Conservation (phyloP, 352 stramenopile species). For the Thraustotheca clavata region DNA sequence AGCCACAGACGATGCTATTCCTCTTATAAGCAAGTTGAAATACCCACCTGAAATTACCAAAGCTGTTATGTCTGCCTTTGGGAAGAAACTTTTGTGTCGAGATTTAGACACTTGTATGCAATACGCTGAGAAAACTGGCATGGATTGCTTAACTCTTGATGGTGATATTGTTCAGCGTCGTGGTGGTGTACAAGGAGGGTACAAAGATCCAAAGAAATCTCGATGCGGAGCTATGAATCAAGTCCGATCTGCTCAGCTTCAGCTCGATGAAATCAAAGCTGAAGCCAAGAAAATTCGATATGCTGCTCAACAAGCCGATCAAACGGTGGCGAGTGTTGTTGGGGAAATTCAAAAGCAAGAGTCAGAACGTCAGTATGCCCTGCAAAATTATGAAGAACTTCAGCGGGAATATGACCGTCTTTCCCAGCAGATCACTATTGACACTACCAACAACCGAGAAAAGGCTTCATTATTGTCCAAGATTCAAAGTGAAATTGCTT, state of each 20-base stretch:
- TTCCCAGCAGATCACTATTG: constrained; percentile 59
- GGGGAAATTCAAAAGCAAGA: constrained; percentile 80
- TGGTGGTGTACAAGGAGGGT: constrained; percentile 96
- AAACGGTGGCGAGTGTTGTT: constrained; percentile 76
- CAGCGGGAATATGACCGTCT: constrained; percentile 73
- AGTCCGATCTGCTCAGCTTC: constrained; percentile 63
- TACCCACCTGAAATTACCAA: constrained; percentile 81
- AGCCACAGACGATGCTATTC: constrained; percentile 72
- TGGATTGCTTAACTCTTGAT: constrained; percentile 98
- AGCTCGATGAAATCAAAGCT: constrained; percentile 56
- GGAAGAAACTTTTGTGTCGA: constrained; percentile 94
- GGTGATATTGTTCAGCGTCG: constrained; percentile 96
- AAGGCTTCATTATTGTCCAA: constrained; percentile 44
- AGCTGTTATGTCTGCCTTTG: constrained; percentile 95
- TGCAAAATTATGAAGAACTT: constrained; percentile 65
- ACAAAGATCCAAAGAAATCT: constrained; percentile 85
- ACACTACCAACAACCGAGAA: constrained; percentile 42
- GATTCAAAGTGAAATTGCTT: constrained; percentile 56
- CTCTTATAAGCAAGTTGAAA: constrained; percentile 78
- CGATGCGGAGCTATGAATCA: constrained; percentile 74
- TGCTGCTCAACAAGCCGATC: constrained; percentile 85
- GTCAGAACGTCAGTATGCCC: constrained; percentile 58
- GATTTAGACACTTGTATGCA: constrained; percentile 86
- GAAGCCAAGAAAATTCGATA: constrained; percentile 78
- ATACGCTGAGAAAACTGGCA: constrained; percentile 74